Conservation (phyloP, 805 yeast species). For the Kluyveromyces aestuarii region DNA sequence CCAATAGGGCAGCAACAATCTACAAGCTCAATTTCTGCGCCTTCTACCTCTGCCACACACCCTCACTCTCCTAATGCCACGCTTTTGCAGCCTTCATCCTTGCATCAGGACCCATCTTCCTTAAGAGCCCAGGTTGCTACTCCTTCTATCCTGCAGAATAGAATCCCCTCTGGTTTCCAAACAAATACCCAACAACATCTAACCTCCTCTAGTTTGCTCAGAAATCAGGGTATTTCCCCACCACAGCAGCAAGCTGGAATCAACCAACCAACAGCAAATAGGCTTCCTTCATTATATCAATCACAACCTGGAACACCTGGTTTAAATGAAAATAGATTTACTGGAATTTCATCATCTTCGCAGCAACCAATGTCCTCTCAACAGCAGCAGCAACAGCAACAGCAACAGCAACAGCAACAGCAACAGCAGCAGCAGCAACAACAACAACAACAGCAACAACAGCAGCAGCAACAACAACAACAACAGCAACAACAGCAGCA, state of each 20-base stretch:
- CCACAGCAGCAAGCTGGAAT: slow-evolving; percentile 9
- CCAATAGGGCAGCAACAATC: slow-evolving; percentile 10
- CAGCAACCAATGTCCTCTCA: background rate
- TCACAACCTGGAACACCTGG: slow-evolving; percentile 8
- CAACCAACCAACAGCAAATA: slow-evolving; percentile 9
- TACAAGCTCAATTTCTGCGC: slow-evolving; percentile 2
- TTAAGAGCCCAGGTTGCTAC: slow-evolving; percentile 25
- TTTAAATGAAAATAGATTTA: slow-evolving; percentile 3
- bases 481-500: slow-evolving; percentile 6
- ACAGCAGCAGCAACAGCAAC: slow-evolving; percentile 5
- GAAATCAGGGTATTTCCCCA: slow-evolving; percentile 23
- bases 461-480: too few species aligned
- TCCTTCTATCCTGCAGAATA: slow-evolving; percentile 14
- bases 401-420: slow-evolving; percentile 2
- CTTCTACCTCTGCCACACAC: slow-evolving; percentile 4
- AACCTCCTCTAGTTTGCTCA: slow-evolving; percentile 16
- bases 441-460: slow-evolving; percentile 7
- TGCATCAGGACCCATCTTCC: slow-evolving; percentile 22
- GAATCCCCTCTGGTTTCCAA: slow-evolving; percentile 29
- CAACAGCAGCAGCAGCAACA: slow-evolving; percentile 9
- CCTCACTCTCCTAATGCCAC: slow-evolving; percentile 12
- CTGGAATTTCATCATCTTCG: background rate
- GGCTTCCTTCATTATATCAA: slow-evolving; percentile 8
- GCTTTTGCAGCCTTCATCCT: slow-evolving; percentile 14
- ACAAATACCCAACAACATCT: slow-evolving; percentile 12